Conservation (phyloP, 805 yeast genomes). For the Starmerella kuoi region DNA sequence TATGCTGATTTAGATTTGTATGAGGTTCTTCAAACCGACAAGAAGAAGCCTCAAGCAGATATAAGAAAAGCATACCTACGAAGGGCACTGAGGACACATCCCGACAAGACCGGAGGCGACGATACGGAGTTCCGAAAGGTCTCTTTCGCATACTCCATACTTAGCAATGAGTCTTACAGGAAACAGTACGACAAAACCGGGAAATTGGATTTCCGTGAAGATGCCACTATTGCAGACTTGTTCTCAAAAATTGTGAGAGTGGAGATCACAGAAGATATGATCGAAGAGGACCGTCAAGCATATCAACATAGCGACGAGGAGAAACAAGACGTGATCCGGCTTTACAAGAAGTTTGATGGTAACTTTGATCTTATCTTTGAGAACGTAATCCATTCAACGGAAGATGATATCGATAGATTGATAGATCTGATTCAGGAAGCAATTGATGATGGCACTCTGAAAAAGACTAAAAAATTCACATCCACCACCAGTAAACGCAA, state of each 20-base stretch:
- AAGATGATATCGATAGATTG: constrained; percentile 50
- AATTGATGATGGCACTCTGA: constrained; percentile 32
- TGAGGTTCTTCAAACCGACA: constrained; percentile 21
- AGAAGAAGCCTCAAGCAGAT: constrained; percentile 31
- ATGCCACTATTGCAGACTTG: constrained; percentile 29
- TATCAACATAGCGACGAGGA: constrained; percentile 42
- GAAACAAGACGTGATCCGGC: constrained; percentile 45
- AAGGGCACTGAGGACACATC: constrained; percentile 52
- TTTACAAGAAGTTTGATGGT: constrained; percentile 49
- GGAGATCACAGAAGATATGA: constrained; percentile 33
- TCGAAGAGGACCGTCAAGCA: constrained; percentile 51
- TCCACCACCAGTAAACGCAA: constrained; percentile 37
- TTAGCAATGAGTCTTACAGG: constrained; percentile 47
- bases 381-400: constrained; percentile 63
- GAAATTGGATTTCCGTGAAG: constrained; percentile 34
- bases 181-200: constrained; percentile 62
- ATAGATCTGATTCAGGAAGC: constrained; percentile 40
- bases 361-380: constrained; percentile 62
- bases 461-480: constrained; percentile 36
- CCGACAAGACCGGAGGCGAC: constrained; percentile 46
- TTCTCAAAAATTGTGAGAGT: constrained; percentile 29
- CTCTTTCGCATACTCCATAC: constrained; percentile 61
- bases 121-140: constrained; percentile 46
- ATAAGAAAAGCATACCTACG: constrained; percentile 59
- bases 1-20: constrained; percentile 25